Evolutionary conservation across 768 basidiomycete genomes (phyloP).

Genomic region (Mycena latifolia): DNA sequence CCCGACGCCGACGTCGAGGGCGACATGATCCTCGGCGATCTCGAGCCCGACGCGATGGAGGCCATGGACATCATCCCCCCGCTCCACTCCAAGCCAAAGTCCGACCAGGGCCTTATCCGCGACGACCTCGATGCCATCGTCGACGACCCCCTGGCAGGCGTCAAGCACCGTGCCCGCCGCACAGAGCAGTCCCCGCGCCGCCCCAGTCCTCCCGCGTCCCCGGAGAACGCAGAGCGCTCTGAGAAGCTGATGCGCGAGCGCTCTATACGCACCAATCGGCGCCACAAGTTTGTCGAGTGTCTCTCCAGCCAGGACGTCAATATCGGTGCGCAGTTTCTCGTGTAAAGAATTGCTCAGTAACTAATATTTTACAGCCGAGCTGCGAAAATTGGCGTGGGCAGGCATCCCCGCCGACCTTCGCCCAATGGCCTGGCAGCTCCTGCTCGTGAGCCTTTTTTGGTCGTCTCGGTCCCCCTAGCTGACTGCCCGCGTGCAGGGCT

Average conservation of each 20-base stretch:
- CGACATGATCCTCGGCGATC: conserved; percentile 83
- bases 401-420: conserved; percentile 91
- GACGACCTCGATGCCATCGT: conserved; percentile 82
- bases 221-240: conserved; percentile 55
- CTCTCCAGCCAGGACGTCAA: conserved; percentile 83
- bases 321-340: conserved; percentile 61
- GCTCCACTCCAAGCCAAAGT: conserved; percentile 55
- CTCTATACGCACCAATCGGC: conserved; percentile 83
- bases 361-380: conserved; percentile 45
- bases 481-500: conserved; percentile 73
- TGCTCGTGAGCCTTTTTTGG: conserved; percentile 73
- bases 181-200: conserved; percentile 47
- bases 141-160: conserved; percentile 71
- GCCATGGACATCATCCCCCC: conserved; percentile 36
- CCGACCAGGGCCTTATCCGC: conserved; percentile 65
- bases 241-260: conserved; percentile 79
- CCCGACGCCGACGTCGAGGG: conserved; percentile 77
- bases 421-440: conserved; percentile 93
- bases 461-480: conserved; percentile 18
- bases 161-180: conserved; percentile 58
- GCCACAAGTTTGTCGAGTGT: conserved; percentile 86
- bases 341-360: too few species aligned
- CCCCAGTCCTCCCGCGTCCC: conserved; percentile 40
- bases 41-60: conserved; percentile 66
- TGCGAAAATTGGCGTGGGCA: conserved; percentile 94